Conservation (phyloP, 176 grass and related monocot genomes). For the Microstegium vimineum region DNA sequence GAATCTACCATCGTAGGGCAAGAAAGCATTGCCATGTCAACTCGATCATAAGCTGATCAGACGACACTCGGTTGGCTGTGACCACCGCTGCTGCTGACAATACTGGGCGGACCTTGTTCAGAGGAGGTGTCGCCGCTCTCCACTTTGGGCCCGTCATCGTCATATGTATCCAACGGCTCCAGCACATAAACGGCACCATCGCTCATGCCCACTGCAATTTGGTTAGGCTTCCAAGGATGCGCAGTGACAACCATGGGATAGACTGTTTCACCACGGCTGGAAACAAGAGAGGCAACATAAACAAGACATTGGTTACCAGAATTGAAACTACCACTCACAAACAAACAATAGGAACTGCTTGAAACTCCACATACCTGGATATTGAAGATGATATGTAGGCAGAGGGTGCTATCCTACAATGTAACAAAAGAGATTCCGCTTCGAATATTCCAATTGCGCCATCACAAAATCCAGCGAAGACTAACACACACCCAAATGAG, state of each 20-base stretch:
- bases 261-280: constrained; percentile 27
- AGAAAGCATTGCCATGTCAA: not conserved
- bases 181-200: constrained; percentile 47
- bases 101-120: not conserved
- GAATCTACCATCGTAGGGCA: not conserved
- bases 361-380: constrained; percentile 46
- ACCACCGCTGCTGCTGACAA: constrained; percentile 33
- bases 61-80: not conserved
- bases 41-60: constrained; percentile 23
- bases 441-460: constrained; percentile 85
- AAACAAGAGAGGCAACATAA: not conserved
- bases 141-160: not conserved
- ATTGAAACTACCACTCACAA: not conserved
- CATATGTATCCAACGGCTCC: constrained; percentile 45
- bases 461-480: constrained; percentile 14
- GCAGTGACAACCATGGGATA: constrained; percentile 36
- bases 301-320: not conserved
- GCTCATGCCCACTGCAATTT: constrained; percentile 54
- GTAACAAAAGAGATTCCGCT: constrained; percentile 55
- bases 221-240: constrained; percentile 46
- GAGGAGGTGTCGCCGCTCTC: too few species aligned
- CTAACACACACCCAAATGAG: constrained; percentile 60
- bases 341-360: not conserved
- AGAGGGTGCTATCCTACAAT: constrained; percentile 63
- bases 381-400: constrained; percentile 68